Conservation (phyloP, 768 basidiomycete species). For the Royoungia palumana region DNA sequence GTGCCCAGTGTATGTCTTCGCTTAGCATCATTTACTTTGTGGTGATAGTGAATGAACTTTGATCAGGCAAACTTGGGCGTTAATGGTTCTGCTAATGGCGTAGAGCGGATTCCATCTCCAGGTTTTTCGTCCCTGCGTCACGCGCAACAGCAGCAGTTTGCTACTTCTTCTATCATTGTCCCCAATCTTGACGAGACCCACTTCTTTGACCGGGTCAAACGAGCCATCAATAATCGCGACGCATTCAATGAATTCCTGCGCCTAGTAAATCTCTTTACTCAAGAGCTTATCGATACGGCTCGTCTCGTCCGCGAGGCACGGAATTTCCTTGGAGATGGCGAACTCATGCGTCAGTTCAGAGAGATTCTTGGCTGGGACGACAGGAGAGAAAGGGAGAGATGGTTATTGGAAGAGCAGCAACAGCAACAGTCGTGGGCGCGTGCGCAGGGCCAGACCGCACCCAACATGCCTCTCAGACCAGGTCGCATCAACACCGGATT, state of each 20-base stretch:
- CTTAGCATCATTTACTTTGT: neutral
- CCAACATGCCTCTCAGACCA: slow-evolving; percentile 39
- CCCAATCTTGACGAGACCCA: slow-evolving; percentile 55
- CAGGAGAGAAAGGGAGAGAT: slow-evolving; percentile 55
- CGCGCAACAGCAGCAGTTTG: slow-evolving; percentile 18
- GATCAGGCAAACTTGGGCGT: slow-evolving; percentile 21
- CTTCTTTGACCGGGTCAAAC: slow-evolving; percentile 91
- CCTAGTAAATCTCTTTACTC: slow-evolving; percentile 90
- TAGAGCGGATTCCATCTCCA: slow-evolving; percentile 25
- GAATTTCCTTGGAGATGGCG: slow-evolving; percentile 73
- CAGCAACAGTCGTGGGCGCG: slow-evolving; percentile 48
- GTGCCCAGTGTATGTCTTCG: slow-evolving; percentile 18
- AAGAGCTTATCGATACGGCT: slow-evolving; percentile 86
- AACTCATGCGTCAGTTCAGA: slow-evolving; percentile 78
- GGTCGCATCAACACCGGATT: slow-evolving; percentile 64
- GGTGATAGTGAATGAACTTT: slow-evolving; percentile 12
- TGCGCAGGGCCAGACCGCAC: slow-evolving; percentile 41
- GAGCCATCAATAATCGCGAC: slow-evolving; percentile 65
- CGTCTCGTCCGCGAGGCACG: slow-evolving; percentile 78
- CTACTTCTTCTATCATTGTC: slow-evolving; percentile 12
- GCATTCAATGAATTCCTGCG: slow-evolving; percentile 94
- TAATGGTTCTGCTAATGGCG: slow-evolving; percentile 17
- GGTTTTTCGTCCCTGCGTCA: slow-evolving; percentile 21
- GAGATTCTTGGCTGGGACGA: slow-evolving; percentile 89
- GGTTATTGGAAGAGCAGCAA: slow-evolving; percentile 45